Evolutionary conservation across 2,329 filamentous ascomycete species (phyloP), one percentile per base, ranked within the genome.

Genomic region (Coniella vitis): DNA sequence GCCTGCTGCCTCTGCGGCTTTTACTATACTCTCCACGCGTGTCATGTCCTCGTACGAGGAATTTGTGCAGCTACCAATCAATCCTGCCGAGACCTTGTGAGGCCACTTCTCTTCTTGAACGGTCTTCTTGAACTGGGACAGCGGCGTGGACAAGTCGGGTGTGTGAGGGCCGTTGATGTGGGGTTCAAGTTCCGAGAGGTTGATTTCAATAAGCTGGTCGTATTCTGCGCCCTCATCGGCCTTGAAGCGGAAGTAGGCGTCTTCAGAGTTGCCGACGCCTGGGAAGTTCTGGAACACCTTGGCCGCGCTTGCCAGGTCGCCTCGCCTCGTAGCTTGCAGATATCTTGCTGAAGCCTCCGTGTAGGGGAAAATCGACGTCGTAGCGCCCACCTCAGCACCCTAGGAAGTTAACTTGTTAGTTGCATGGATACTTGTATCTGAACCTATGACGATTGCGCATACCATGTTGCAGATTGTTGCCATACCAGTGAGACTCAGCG

Each of bases 1-100:
- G 14, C 93, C 93, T n/a, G 90, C 93, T 51, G 84, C 82, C 45
- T 84, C 78, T 9, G 93, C 93, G 67, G 96, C 90, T 67, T 91
- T 90, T 51, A 97, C 88, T 49, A 98, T 80, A 62, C 90, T 83
- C 69, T 96, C 91, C 13, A 90, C 88, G 54, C 91, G 85, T 32
- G 90, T 94, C 93, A 98, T 98, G 65, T 98, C 93, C 69, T 96
- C 86, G 67, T 97, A 98, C 2, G 93, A 97, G 66, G 88, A 95
- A 77, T 98, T 98, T 44, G 93, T 98, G 75, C 93, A 98, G 71
- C 90, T 95, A 53, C 93, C 93, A 63, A 98, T 98, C 47, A 98
- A 78, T 45, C 90, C 90, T 21, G 93, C 91, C 12, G 90, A 93
- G 54, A 98, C 85, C 55, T 84, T 89, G 63, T 87, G 80, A 2